These are phyloP conservation scores for Penicillium psychrofluorescens DNA, from an alignment of 495 filamentous ascomycete genomes.

Conservation along the genomic window DNA sequence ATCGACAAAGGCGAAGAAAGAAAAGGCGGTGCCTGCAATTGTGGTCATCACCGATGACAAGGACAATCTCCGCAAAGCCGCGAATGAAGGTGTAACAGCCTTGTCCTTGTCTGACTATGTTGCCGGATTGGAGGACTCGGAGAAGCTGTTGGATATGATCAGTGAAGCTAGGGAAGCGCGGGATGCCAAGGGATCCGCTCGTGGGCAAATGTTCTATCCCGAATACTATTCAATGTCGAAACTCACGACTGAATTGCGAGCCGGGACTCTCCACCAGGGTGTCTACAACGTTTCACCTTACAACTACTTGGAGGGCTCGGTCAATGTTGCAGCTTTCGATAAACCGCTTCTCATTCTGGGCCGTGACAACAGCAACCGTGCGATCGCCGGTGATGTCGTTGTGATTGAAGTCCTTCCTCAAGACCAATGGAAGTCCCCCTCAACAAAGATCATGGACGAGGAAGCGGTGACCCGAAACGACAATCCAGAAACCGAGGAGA, in stretches of 20 bases:
- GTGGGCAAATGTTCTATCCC: constrained; percentile 68
- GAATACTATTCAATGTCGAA: constrained; percentile 86
- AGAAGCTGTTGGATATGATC: constrained; percentile 90
- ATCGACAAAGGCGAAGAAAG: constrained; percentile 45
- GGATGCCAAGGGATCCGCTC: constrained; percentile 49
- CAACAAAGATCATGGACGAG: constrained; percentile 91
- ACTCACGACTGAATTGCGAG: constrained; percentile 86
- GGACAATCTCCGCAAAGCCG: constrained; percentile 78
- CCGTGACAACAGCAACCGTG: constrained; percentile 93
- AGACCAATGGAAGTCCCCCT: constrained; percentile 94
- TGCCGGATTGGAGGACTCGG: constrained; percentile 70
- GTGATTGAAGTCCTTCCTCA: constrained; percentile 88
- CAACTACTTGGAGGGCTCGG: constrained; percentile 90
- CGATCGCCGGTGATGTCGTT: constrained; percentile 83
- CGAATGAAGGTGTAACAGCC: constrained; percentile 60
- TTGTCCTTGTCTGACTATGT: constrained; percentile 73
- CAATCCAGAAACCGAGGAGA: constrained; percentile 76
- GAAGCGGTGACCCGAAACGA: constrained; percentile 89
- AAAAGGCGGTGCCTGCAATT: constrained; percentile 60
- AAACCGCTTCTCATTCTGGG: constrained; percentile 81
- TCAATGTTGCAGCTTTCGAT: constrained; percentile 84
- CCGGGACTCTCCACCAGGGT: constrained; percentile 82
- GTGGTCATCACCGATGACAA: constrained; percentile 93
- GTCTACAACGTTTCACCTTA: constrained; percentile 94
- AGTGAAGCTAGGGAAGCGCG: constrained; percentile 63